Evolutionary conservation across 371 early-diverging fungal genomes (phyloP).

Genomic region (Actinomortierella ambigua): DNA sequence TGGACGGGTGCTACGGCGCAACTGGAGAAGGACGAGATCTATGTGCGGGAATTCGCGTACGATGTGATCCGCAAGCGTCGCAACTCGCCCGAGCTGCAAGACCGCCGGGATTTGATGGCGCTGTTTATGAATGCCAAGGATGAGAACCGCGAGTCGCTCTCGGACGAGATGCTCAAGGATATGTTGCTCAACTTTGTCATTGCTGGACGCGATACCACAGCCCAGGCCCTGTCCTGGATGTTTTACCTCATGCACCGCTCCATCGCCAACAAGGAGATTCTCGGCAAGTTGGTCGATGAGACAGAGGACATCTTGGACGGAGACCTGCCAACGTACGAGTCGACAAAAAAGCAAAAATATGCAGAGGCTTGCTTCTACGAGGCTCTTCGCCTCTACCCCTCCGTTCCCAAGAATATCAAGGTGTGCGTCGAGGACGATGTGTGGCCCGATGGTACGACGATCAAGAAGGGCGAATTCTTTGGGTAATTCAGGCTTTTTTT

Average conservation of each 20-base stretch:
- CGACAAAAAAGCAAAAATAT: slow-evolving; percentile 19
- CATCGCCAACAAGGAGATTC: slow-evolving; percentile 52
- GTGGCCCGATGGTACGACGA: slow-evolving; percentile 65
- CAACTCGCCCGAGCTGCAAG: slow-evolving; percentile 21
- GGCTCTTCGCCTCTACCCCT: slow-evolving; percentile 69
- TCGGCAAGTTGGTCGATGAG: slow-evolving; percentile 59
- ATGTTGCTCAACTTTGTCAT: slow-evolving; percentile 68
- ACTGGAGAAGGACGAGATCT: slow-evolving; percentile 16
- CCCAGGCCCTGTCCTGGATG: slow-evolving; percentile 77
- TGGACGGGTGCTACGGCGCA: slow-evolving; percentile 19
- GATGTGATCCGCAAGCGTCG: slow-evolving; percentile 52
- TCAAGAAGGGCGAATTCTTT: slow-evolving; percentile 54
- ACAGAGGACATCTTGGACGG: slow-evolving; percentile 37
- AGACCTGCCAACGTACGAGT: slow-evolving; percentile 23
- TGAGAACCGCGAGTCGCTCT: slow-evolving; percentile 54
- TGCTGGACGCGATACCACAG: slow-evolving; percentile 55
- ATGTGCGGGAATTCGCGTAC: slow-evolving; percentile 51
- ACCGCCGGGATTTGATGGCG: slow-evolving; percentile 57
- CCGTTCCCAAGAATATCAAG: slow-evolving; percentile 72
- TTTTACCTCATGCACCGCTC: slow-evolving; percentile 55
- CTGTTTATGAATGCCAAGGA: slow-evolving; percentile 65
- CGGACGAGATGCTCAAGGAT: slow-evolving; percentile 64
- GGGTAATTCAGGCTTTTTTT: no score
- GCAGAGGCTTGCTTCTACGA: slow-evolving; percentile 58
- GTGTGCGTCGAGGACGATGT: slow-evolving; percentile 67